These are phyloP conservation scores for Chytriomyces hyalinus DNA, from an alignment of 192 early-diverging fungal genomes.

Conservation along the genomic window DNA sequence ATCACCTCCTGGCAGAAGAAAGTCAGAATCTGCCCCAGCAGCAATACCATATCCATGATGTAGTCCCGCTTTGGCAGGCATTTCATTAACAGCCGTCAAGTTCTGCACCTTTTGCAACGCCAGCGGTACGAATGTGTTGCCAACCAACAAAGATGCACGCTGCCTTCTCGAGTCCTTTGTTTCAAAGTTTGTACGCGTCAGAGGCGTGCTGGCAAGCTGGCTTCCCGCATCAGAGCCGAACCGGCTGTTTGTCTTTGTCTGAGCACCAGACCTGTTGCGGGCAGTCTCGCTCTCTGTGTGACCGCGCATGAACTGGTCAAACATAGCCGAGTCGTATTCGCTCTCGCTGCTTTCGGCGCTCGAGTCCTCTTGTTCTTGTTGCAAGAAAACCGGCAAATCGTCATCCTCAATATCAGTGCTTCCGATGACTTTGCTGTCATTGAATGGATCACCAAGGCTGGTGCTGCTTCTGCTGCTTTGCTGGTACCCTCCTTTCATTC, in stretches of 20 bases:
- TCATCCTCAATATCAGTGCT: not conserved
- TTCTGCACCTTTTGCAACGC: not conserved
- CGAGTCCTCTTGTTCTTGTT: not conserved
- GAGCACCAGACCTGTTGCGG: too few relatives aligned
- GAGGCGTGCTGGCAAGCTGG: too few relatives aligned
- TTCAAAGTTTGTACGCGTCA: not conserved
- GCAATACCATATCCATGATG: not conserved
- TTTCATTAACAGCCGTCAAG: not conserved
- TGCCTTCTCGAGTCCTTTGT: not conserved
- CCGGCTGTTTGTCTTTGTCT: too few relatives aligned
- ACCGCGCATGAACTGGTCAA: constrained; percentile 8
- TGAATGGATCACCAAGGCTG: not conserved
- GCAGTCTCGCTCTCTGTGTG: not conserved
- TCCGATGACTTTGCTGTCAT: not conserved
- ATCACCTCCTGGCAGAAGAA: not conserved
- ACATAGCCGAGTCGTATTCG: constrained; percentile 9
- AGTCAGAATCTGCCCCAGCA: not conserved
- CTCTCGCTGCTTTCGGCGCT: not conserved
- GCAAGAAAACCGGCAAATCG: too few relatives aligned
- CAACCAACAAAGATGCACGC: not conserved
- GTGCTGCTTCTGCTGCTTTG: too few relatives aligned
- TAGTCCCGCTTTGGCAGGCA: not conserved
- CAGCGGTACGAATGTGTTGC: not conserved
- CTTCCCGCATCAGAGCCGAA: too few relatives aligned
- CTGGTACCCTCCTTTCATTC: too few relatives aligned